A percentile compares a stretch with the other conserved stretches of the same genome.
Conservation (phyloP, 768 basidiomycete genomes). For the Holtermannia corniformis region DNA sequence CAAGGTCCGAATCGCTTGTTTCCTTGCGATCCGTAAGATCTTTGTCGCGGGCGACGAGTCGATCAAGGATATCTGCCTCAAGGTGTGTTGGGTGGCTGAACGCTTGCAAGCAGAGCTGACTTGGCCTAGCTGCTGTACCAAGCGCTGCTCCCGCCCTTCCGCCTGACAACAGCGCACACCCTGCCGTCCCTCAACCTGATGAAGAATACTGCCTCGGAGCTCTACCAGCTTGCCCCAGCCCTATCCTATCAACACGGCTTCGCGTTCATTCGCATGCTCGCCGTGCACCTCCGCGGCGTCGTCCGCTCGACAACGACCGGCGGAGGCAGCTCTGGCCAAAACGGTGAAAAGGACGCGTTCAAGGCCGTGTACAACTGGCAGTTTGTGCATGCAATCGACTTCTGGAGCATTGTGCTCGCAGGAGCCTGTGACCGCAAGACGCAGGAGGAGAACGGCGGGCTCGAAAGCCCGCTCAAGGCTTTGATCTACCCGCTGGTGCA, state of each 20-base stretch:
- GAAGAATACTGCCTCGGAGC: constrained; percentile 93
- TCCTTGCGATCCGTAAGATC: constrained; percentile 71
- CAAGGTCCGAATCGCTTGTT: constrained; percentile 69
- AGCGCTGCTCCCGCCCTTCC: constrained; percentile 67
- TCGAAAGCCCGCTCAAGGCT: constrained; percentile 71
- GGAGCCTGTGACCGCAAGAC: constrained; percentile 61
- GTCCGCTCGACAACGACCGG: constrained; percentile 23
- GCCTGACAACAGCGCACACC: constrained; percentile 74
- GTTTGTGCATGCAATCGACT: constrained; percentile 89
- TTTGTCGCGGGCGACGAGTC: constrained; percentile 68
- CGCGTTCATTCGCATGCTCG: constrained; percentile 87
- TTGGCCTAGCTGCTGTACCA: constrained; percentile 68
- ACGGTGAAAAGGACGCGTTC: constrained; percentile 61
- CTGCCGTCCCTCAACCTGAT: constrained; percentile 87
- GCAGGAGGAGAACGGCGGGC: constrained; percentile 46
- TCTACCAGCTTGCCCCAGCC: constrained; percentile 60
- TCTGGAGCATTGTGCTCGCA: constrained; percentile 84
- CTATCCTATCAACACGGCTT: constrained; percentile 81
- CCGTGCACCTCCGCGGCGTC: constrained; percentile 66
- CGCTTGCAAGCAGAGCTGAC: background rate
- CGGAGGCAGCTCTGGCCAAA: background rate
- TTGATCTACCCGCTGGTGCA: constrained; percentile 93
- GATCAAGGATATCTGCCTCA: constrained; percentile 73
- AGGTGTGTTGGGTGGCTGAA: constrained; percentile 47
- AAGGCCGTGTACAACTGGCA: constrained; percentile 99